These are phyloP conservation scores for Malassezia cuniculi DNA, from an alignment of 1,284 basidiomycete genomes.

Conservation along the genomic window DNA sequence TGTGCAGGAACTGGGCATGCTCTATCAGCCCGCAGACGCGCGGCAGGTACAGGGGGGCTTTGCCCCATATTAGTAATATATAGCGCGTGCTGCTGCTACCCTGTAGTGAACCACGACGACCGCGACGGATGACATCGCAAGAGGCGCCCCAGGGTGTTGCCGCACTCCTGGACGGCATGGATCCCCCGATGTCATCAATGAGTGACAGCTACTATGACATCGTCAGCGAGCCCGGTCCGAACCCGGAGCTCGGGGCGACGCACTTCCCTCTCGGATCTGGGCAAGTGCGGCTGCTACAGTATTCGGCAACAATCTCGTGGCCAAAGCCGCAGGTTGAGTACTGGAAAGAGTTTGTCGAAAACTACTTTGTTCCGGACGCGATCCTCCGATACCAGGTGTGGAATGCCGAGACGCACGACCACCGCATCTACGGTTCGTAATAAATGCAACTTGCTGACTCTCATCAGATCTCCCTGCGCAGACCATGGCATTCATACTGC, in stretches of 20 bases:
- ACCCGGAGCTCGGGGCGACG: background rate
- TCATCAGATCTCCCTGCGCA: background rate
- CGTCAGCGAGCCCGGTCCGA: too few relatives aligned
- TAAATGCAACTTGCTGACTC: too few relatives aligned
- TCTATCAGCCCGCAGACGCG: slow-evolving; percentile 21
- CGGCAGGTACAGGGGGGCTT: too few relatives aligned
- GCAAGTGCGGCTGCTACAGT: background rate
- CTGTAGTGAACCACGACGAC: too few relatives aligned
- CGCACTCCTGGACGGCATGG: too few relatives aligned
- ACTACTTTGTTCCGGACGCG: slow-evolving; percentile 7
- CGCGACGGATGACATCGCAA: too few relatives aligned
- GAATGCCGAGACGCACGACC: slow-evolving; percentile 5
- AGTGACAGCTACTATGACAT: too few relatives aligned
- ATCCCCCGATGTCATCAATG: too few relatives aligned
- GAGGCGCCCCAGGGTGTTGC: too few relatives aligned
- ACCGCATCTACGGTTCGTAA: slow-evolving; percentile 5
- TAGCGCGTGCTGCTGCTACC: too few relatives aligned
- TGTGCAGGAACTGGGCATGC: slow-evolving; percentile 38
- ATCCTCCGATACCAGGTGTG: slow-evolving; percentile 6
- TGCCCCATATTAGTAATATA: too few relatives aligned
- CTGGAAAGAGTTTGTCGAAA: slow-evolving; percentile 2
- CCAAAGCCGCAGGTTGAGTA: slow-evolving; percentile 2
- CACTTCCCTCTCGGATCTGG: slow-evolving; percentile 1
- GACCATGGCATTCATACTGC: background rate
- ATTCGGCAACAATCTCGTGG: background rate